phyloP scores from a whole-genome alignment of 306 rosid species.

The Boehmeria nivea region DNA sequence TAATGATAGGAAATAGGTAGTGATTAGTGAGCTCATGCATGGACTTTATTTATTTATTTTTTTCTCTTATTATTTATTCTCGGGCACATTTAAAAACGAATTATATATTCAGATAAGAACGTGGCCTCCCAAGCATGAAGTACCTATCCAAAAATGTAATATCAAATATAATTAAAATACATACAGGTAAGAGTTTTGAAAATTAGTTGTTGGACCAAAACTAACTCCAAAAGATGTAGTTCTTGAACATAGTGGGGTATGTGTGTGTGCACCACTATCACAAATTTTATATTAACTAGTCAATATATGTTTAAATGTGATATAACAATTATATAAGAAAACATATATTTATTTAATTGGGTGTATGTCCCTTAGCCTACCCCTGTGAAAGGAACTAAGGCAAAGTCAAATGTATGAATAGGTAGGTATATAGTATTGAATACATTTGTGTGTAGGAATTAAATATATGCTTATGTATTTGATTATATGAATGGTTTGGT shows the following conservation, averaged over 20 bases:
- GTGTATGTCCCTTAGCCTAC: too few relatives aligned
- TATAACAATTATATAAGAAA: too few relatives aligned
- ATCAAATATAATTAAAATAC: neutral
- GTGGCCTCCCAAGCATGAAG: neutral
- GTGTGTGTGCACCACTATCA: neutral
- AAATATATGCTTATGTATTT: too few relatives aligned
- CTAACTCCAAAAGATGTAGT: neutral
- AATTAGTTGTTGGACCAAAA: neutral
- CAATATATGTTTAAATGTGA: too few relatives aligned
- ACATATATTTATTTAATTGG: too few relatives aligned
- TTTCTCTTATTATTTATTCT: neutral
- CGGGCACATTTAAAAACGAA: too few relatives aligned
- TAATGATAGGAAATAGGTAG: neutral
- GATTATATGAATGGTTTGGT: too few relatives aligned
- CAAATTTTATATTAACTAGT: too few relatives aligned
- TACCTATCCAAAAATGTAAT: neutral
- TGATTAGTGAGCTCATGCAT: conserved; percentile 4
- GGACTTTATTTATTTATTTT: neutral
- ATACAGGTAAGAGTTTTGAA: neutral
- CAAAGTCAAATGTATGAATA: too few relatives aligned
- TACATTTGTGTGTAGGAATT: too few relatives aligned
- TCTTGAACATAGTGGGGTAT: neutral
- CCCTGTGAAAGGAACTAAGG: too few relatives aligned
- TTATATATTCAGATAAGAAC: neutral
- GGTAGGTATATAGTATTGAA: too few relatives aligned